Evolutionary conservation across 495 filamentous ascomycete genomes (phyloP).

Genomic region (Filosporella fistucella): DNA sequence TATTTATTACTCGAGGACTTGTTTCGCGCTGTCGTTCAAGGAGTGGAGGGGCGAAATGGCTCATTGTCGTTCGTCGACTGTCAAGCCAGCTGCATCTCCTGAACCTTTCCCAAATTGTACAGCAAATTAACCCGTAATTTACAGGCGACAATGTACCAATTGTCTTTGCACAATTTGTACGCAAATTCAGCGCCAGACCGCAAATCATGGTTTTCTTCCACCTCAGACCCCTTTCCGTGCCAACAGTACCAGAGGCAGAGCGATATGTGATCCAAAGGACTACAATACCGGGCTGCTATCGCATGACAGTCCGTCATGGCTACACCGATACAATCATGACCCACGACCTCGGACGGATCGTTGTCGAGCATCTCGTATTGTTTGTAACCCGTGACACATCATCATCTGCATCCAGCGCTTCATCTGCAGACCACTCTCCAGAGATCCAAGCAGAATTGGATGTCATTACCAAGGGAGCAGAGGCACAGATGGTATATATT

Average conservation of each 20-base stretch:
- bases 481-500: conserved; percentile 61
- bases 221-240: conserved; percentile 49
- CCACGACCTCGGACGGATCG: conserved; percentile 51
- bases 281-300: conserved; percentile 53
- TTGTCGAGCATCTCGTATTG: conserved; percentile 55
- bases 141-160: conserved; percentile 45
- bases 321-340: conserved; percentile 67
- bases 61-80: too few relatives aligned
- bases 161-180: conserved; percentile 61
- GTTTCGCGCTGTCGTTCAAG: too few relatives aligned
- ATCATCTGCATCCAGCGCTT: conserved; percentile 10
- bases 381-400: conserved; percentile 39
- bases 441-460: conserved; percentile 38
- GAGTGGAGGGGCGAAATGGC: too few relatives aligned
- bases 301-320: conserved; percentile 63
- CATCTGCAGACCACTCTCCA: conserved; percentile 28
- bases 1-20: too few relatives aligned
- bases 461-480: conserved; percentile 50
- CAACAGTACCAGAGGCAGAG: conserved; percentile 39
- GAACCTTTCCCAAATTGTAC: too few relatives aligned
- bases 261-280: conserved; percentile 36
- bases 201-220: conserved; percentile 61
- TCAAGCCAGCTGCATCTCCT: too few relatives aligned
- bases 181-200: conserved; percentile 54
- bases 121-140: too few relatives aligned